Percentiles rank a stretch among this genome's conserved stretches.
These are phyloP conservation scores for Dactylella cylindrospora DNA, from an alignment of 2,329 filamentous ascomycete genomes.

Conservation along the genomic window DNA sequence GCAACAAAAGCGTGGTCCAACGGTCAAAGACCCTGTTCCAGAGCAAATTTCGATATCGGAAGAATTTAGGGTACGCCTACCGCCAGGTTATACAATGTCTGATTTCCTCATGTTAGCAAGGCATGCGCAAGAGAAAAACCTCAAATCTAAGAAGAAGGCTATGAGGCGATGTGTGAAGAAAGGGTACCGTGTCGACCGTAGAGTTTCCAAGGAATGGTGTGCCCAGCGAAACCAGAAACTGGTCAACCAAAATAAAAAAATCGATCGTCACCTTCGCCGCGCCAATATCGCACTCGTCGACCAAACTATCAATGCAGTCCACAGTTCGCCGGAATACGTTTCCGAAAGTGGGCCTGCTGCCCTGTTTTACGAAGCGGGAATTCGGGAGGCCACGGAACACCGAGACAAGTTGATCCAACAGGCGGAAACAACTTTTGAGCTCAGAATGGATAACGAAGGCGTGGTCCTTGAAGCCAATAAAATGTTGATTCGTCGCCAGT, in stretches of 20 bases:
- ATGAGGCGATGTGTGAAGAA: slow-evolving; percentile 33
- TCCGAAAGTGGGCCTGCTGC: slow-evolving; percentile 23
- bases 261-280: slow-evolving; percentile 27
- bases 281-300: slow-evolving; percentile 34
- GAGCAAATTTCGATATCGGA: slow-evolving; percentile 14
- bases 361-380: slow-evolving; percentile 21
- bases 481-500: slow-evolving; percentile 3
- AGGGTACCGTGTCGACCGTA: slow-evolving; percentile 29
- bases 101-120: slow-evolving; percentile 25
- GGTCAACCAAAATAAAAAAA: slow-evolving; percentile 16
- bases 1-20: no score
- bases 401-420: slow-evolving; percentile 5
- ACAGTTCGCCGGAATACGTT: slow-evolving; percentile 15
- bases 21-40: no score
- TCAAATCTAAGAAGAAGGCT: slow-evolving; percentile 15
- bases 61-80: slow-evolving; percentile 23
- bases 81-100: slow-evolving; percentile 16
- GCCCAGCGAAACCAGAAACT: slow-evolving; percentile 16
- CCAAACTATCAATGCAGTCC: slow-evolving; percentile 24
- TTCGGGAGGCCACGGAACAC: slow-evolving; percentile 5
- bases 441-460: not conserved
- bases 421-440: not conserved
- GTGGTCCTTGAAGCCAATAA: not conserved
- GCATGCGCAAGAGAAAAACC: slow-evolving; percentile 22
- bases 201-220: slow-evolving; percentile 38